Percentiles rank a stretch among this genome's conserved stretches.
Conservation (phyloP, 2,329 filamentous ascomycete genomes). For the Xylariaceae sp. region DNA sequence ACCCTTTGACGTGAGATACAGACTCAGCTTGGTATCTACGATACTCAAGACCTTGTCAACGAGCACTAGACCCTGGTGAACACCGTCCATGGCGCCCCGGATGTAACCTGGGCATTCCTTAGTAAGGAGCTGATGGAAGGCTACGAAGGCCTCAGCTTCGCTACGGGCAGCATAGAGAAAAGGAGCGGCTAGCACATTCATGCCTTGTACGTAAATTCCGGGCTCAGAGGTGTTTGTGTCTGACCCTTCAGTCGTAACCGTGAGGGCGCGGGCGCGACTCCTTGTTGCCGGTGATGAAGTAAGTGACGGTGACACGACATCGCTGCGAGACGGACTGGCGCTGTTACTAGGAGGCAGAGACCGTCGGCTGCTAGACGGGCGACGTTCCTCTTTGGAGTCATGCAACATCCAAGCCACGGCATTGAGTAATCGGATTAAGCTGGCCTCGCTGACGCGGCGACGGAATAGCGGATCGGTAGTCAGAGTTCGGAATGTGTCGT, state of each 20-base stretch:
- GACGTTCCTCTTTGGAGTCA: conserved; percentile 59
- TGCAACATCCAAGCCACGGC: conserved; percentile 91
- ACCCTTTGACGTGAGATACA: conserved; percentile 78
- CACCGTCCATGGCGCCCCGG: conserved; percentile 91
- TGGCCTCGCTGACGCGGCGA: conserved; percentile 89
- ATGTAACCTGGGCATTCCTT: conserved; percentile 90
- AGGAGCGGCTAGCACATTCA: conserved; percentile 95
- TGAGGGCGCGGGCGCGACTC: conserved; percentile 50
- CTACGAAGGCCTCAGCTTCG: conserved; percentile 89
- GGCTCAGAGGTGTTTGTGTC: conserved; percentile 58
- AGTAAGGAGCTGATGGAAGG: conserved; percentile 83
- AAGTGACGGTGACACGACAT: conserved; percentile 35
- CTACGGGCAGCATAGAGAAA: conserved; percentile 93
- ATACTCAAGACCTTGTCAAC: conserved; percentile 90
- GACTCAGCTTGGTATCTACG: conserved; percentile 81
- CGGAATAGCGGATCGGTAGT: conserved; percentile 97
- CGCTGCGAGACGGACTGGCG: conserved; percentile 36
- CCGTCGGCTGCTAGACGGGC: conserved; percentile 30
- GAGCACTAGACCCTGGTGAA: conserved; percentile 83
- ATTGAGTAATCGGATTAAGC: conserved; percentile 87
- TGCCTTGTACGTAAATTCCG: conserved; percentile 93
- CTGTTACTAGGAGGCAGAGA: conserved; percentile 31
- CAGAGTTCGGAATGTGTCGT: conserved; percentile 94
- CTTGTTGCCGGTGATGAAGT: conserved; percentile 43
- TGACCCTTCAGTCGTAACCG: conserved; percentile 59